These are phyloP conservation scores for Blastobotrys niveus DNA, from an alignment of 1,139 yeast genomes.

Conservation along the genomic window DNA sequence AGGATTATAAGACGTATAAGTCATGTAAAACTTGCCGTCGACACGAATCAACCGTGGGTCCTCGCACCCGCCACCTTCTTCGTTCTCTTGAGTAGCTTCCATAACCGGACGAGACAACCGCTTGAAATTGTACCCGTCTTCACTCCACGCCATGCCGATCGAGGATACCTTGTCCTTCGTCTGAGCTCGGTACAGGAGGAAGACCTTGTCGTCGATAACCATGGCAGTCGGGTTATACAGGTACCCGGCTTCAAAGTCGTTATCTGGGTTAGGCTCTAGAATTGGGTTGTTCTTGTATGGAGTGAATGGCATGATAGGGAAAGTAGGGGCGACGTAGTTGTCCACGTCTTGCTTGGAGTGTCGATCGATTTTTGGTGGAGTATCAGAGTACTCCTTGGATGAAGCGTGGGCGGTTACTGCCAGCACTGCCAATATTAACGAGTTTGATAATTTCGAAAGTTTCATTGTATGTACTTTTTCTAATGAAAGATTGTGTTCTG, in stretches of 20 bases:
- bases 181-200: conserved; percentile 16
- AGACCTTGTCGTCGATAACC: conserved; percentile 15
- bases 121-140: conserved; percentile 15
- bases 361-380: conserved; percentile 1
- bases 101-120: conserved; percentile 12
- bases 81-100: conserved; percentile 12
- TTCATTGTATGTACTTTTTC: no score
- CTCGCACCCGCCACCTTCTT: conserved; percentile 14
- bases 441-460: no score
- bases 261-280: conserved; percentile 9
- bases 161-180: conserved; percentile 3
- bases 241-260: conserved; percentile 13
- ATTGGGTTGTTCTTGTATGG: conserved; percentile 13
- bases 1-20: conserved; percentile 14
- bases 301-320: conserved; percentile 15
- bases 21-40: conserved; percentile 14
- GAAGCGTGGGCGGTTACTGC: neutral
- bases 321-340: conserved; percentile 10
- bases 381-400: neutral
- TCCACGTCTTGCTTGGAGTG: conserved; percentile 2
- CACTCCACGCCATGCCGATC: conserved; percentile 16
- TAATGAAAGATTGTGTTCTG: no score
- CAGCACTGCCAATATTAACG: no score
- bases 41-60: conserved; percentile 14
- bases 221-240: conserved; percentile 16